Conservation (phyloP, 2,329 filamentous ascomycete species). For the Pseudogymnoascus sp. region DNA sequence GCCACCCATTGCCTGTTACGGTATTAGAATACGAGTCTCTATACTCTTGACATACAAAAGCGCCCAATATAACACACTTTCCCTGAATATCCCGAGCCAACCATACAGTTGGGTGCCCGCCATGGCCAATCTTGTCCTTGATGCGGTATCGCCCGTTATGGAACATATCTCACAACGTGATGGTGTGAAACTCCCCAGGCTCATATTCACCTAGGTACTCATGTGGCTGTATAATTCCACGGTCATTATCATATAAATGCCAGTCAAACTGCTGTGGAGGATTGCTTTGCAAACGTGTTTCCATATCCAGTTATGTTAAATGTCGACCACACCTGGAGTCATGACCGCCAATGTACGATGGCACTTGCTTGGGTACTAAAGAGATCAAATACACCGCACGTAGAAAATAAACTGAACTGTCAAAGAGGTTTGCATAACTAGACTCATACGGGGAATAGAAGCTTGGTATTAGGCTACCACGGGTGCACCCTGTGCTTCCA, state of each 20-base stretch:
- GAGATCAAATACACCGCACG: not conserved
- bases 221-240: not conserved
- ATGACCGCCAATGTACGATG: not conserved
- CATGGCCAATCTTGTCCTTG: slow-evolving; percentile 34
- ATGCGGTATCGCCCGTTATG: slow-evolving; percentile 31
- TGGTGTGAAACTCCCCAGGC: slow-evolving; percentile 16
- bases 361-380: not conserved
- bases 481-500: not conserved
- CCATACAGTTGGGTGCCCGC: slow-evolving; percentile 36
- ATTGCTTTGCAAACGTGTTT: not conserved
- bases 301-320: not conserved
- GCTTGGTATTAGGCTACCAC: not conserved
- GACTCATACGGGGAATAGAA: not conserved
- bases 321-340: not conserved
- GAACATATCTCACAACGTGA: slow-evolving; percentile 24
- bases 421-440: not conserved
- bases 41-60: not conserved
- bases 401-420: not conserved
- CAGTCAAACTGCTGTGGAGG: not conserved
- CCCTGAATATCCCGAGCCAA: slow-evolving; percentile 29
- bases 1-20: slow-evolving; percentile 13
- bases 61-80: not conserved
- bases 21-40: not conserved
- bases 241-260: not conserved
- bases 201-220: slow-evolving; percentile 17